phyloP scores from a whole-genome alignment of 495 filamentous ascomycete genomes.

The Aspergillus heteromorphus region DNA sequence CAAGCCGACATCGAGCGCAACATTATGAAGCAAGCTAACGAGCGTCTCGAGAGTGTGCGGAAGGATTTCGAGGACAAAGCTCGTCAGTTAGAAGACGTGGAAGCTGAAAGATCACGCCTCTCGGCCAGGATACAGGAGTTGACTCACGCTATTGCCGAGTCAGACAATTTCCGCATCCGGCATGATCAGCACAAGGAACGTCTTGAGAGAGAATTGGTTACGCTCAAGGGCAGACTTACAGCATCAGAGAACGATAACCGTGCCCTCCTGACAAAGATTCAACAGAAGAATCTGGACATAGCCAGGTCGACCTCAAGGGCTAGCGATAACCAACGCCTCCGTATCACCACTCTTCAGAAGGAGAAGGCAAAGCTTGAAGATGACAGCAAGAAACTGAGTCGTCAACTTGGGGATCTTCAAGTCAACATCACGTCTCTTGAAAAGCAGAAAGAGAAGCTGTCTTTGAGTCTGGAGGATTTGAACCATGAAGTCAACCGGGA shows the following conservation, averaged over 20 bases:
- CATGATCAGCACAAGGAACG: slow-evolving; percentile 93
- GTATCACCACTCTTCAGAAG: slow-evolving; percentile 67
- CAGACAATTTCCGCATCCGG: slow-evolving; percentile 75
- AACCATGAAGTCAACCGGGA: slow-evolving; percentile 90
- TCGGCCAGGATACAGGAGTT: slow-evolving; percentile 73
- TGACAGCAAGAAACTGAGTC: slow-evolving; percentile 70
- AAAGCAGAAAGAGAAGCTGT: slow-evolving; percentile 93
- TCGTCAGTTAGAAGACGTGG: slow-evolving; percentile 64
- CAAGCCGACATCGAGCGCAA: slow-evolving; percentile 76
- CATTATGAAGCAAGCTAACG: slow-evolving; percentile 69
- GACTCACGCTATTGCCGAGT: slow-evolving; percentile 77
- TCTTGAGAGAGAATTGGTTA: slow-evolving; percentile 85
- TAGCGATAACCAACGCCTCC: slow-evolving; percentile 76
- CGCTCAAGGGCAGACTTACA: slow-evolving; percentile 80
- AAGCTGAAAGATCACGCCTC: slow-evolving; percentile 69
- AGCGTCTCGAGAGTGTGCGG: slow-evolving; percentile 70
- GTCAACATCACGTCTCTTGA: slow-evolving; percentile 79
- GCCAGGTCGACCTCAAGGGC: slow-evolving; percentile 83
- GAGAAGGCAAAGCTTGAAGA: slow-evolving; percentile 85
- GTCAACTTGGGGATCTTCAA: slow-evolving; percentile 84
- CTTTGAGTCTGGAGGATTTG: slow-evolving; percentile 83
- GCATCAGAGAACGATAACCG: slow-evolving; percentile 97
- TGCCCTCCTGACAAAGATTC: slow-evolving; percentile 90
- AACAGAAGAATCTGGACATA: slow-evolving; percentile 97
- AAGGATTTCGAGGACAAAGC: slow-evolving; percentile 73